These are phyloP conservation scores for Alternaria sp. DNA, from an alignment of 2,329 filamentous ascomycete species.

Conservation along the genomic window DNA sequence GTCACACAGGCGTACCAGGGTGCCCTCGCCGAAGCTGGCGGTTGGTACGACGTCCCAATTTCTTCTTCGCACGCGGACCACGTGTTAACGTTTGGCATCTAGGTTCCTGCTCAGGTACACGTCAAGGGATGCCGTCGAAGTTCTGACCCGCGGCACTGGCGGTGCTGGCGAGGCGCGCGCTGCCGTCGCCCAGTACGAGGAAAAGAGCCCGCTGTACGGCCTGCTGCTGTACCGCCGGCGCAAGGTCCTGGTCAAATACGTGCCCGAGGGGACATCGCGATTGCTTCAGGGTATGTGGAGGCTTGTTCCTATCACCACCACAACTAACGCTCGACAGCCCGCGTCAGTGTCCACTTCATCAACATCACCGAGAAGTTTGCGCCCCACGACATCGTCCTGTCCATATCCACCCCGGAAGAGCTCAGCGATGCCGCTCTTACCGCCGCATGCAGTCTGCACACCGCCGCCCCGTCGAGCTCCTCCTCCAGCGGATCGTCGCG, in stretches of 20 bases:
- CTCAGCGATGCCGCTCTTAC: slow-evolving; percentile 88
- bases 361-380: slow-evolving; percentile 71
- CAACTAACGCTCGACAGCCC: slow-evolving; percentile 63
- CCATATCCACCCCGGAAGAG: slow-evolving; percentile 75
- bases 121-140: slow-evolving; percentile 83
- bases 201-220: slow-evolving; percentile 88
- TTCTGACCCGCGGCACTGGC: slow-evolving; percentile 77
- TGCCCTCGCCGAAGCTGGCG: slow-evolving; percentile 81
- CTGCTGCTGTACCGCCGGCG: slow-evolving; percentile 88
- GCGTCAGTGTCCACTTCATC: slow-evolving; percentile 74
- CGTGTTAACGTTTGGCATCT: slow-evolving; percentile 31
- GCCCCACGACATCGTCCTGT: slow-evolving; percentile 84
- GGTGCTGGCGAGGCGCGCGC: slow-evolving; percentile 85
- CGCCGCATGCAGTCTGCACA: slow-evolving; percentile 86
- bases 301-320: not conserved
- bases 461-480: slow-evolving; percentile 82
- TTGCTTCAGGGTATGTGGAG: slow-evolving; percentile 79
- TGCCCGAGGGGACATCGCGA: slow-evolving; percentile 88
- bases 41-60: slow-evolving; percentile 73
- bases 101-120: slow-evolving; percentile 96
- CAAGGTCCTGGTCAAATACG: slow-evolving; percentile 90
- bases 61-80: slow-evolving; percentile 13
- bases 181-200: slow-evolving; percentile 77
- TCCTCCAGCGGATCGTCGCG: slow-evolving; percentile 81
- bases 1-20: slow-evolving; percentile 85